phyloP scores from a whole-genome alignment of 1,284 basidiomycete species.

The Malassezia sympodialis region DNA sequence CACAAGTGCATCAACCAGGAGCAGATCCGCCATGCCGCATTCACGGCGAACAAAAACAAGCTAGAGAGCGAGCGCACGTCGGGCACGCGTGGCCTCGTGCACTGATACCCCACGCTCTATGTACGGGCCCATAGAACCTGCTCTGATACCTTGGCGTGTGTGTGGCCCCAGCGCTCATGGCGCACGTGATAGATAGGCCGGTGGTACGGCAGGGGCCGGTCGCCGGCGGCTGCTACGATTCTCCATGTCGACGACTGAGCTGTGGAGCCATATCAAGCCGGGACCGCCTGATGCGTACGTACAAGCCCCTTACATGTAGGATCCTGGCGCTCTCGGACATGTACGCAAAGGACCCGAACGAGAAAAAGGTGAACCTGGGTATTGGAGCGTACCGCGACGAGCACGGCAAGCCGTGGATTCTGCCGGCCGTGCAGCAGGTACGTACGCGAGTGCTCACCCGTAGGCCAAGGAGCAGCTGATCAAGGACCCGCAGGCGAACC shows the following conservation, averaged over 20 bases:
- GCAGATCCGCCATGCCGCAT: slow-evolving; percentile 41
- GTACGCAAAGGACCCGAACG: slow-evolving; percentile 73
- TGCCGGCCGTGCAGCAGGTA: slow-evolving; percentile 59
- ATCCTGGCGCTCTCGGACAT: slow-evolving; percentile 85
- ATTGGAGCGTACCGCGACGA: slow-evolving; percentile 74
- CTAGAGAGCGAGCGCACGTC: slow-evolving; percentile 43
- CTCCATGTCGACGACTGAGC: neutral
- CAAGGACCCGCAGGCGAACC: slow-evolving; percentile 65
- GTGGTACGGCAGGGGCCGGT: neutral
- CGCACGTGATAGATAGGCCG: neutral
- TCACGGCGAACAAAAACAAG: slow-evolving; percentile 46
- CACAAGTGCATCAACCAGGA: slow-evolving; percentile 43
- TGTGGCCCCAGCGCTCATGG: neutral
- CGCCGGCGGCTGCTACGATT: neutral
- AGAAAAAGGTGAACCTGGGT: slow-evolving; percentile 92
- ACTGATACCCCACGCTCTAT: slow-evolving; percentile 17
- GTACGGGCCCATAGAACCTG: neutral
- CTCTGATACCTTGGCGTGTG: neutral
- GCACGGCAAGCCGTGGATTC: slow-evolving; percentile 87
- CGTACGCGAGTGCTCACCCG: neutral
- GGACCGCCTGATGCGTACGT: slow-evolving; percentile 6
- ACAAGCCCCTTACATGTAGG: slow-evolving; percentile 18
- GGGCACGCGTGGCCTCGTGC: slow-evolving; percentile 40
- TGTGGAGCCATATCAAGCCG: slow-evolving; percentile 2
- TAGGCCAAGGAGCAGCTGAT: slow-evolving; percentile 67